A percentile compares a stretch with the other conserved stretches of the same genome.
phyloP scores from a whole-genome alignment of 202 grass and related monocot species.

The Carex arenaria region DNA sequence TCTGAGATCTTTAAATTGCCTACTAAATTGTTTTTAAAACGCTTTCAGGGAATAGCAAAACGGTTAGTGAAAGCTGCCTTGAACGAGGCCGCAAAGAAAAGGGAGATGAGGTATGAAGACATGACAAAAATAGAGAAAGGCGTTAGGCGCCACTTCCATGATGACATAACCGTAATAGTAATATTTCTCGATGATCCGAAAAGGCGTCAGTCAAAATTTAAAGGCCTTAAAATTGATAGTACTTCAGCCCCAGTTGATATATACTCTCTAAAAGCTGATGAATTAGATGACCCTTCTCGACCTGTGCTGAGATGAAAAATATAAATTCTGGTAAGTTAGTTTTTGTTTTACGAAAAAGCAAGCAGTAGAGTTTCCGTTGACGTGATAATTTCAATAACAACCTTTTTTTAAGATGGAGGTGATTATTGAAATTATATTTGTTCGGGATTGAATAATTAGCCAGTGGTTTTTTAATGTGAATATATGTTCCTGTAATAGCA shows the following conservation, averaged over 20 bases:
- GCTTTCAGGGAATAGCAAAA: conserved; percentile 53
- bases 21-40: neutral
- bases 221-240: conserved; percentile 37
- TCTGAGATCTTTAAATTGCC: neutral
- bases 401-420: conserved; percentile 3
- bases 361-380: neutral
- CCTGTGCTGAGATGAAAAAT: conserved; percentile 2
- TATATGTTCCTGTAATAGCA: conserved; percentile 19
- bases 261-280: conserved; percentile 47
- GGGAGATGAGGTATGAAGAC: conserved; percentile 64
- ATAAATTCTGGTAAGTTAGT: neutral
- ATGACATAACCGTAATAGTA: conserved; percentile 84
- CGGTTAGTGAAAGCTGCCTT: conserved; percentile 59
- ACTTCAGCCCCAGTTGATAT: conserved; percentile 53
- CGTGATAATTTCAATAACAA: conserved; percentile 13
- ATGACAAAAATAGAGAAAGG: conserved; percentile 72
- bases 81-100: conserved; percentile 68
- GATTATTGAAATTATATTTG: conserved; percentile 19
- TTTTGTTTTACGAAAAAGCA: neutral
- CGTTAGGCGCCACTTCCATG: conserved; percentile 44
- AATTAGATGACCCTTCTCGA: conserved; percentile 12
- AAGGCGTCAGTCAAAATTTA: neutral
- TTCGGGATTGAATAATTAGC: neutral
- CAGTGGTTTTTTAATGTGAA: neutral
- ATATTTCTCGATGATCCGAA: conserved; percentile 57